phyloP scores from a whole-genome alignment of 805 yeast genomes.

The Candida ortonii region DNA sequence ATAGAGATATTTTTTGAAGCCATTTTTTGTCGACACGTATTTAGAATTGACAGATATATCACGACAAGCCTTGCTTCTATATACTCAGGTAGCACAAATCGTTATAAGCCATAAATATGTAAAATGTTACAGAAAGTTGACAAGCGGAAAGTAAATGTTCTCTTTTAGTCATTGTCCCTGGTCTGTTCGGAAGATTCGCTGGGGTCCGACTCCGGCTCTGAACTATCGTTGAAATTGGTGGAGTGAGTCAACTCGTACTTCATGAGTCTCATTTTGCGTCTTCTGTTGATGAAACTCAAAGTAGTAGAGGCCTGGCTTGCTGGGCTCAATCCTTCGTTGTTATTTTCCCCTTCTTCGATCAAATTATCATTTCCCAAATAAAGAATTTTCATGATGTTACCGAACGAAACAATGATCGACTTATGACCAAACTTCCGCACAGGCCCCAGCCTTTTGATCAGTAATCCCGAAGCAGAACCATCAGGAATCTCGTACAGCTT shows the following conservation, averaged over 20 bases:
- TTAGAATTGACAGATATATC: too few species aligned
- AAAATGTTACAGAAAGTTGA: too few species aligned
- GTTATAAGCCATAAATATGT: not conserved
- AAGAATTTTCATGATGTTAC: constrained; percentile 66
- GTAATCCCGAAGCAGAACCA: constrained; percentile 41
- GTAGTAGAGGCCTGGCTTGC: constrained; percentile 29
- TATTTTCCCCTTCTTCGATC: constrained; percentile 56
- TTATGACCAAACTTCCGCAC: constrained; percentile 73
- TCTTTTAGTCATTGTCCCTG: too few species aligned
- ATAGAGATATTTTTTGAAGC: too few species aligned
- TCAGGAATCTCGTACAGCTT: constrained; percentile 57
- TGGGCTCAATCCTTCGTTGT: constrained; percentile 36
- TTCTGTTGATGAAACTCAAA: constrained; percentile 35
- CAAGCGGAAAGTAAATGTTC: too few species aligned
- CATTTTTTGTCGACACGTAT: too few species aligned
- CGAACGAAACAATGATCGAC: constrained; percentile 71
- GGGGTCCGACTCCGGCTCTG: constrained; percentile 5
- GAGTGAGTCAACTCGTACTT: constrained; percentile 37
- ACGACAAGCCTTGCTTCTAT: too few species aligned
- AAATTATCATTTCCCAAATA: constrained; percentile 75
- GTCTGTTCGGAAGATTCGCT: not conserved
- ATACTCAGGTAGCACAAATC: too few species aligned
- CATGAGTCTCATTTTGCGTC: constrained; percentile 34
- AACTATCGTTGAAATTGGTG: constrained; percentile 32
- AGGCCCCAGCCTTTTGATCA: constrained; percentile 57